Evolutionary conservation across 768 basidiomycete genomes (phyloP).

Genomic region (Coprinopsis cinerea): DNA sequence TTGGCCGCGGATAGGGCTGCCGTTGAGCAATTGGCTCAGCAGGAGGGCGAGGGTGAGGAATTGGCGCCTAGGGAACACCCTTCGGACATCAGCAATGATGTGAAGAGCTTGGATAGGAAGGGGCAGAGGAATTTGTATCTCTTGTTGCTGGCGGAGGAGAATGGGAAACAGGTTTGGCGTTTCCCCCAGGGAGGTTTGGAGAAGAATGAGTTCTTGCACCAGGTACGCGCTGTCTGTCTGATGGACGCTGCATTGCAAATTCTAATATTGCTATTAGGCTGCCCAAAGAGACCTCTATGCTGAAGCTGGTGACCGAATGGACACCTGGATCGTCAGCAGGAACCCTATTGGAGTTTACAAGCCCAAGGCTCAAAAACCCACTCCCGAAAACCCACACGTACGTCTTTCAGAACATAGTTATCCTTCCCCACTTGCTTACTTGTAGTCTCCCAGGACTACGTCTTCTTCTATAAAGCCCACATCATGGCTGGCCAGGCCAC

Average conservation of each 20-base stretch:
- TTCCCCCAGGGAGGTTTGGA: slow-evolving; percentile 69
- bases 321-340: slow-evolving; percentile 89
- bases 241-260: neutral
- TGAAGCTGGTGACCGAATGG: slow-evolving; percentile 79
- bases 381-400: slow-evolving; percentile 36
- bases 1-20: slow-evolving; percentile 51
- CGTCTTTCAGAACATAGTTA: no score
- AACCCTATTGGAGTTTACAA: slow-evolving; percentile 81
- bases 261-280: slow-evolving; percentile 39
- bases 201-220: slow-evolving; percentile 68
- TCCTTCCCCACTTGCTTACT: no score
- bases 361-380: slow-evolving; percentile 30
- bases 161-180: slow-evolving; percentile 60
- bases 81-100: slow-evolving; percentile 55
- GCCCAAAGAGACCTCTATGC: slow-evolving; percentile 65
- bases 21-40: slow-evolving; percentile 48
- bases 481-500: slow-evolving; percentile 84
- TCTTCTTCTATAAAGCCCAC: slow-evolving; percentile 94
- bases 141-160: slow-evolving; percentile 51
- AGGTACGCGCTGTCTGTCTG: slow-evolving; percentile 39
- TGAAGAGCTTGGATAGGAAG: slow-evolving; percentile 72
- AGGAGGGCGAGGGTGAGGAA: slow-evolving; percentile 58
- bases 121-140: slow-evolving; percentile 87
- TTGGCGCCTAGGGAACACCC: slow-evolving; percentile 55
- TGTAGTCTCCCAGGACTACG: slow-evolving; percentile 51